A percentile compares a stretch with the other conserved stretches of the same genome.
phyloP scores from a whole-genome alignment of 257 asterid species.

The Fraxinus anomala region DNA sequence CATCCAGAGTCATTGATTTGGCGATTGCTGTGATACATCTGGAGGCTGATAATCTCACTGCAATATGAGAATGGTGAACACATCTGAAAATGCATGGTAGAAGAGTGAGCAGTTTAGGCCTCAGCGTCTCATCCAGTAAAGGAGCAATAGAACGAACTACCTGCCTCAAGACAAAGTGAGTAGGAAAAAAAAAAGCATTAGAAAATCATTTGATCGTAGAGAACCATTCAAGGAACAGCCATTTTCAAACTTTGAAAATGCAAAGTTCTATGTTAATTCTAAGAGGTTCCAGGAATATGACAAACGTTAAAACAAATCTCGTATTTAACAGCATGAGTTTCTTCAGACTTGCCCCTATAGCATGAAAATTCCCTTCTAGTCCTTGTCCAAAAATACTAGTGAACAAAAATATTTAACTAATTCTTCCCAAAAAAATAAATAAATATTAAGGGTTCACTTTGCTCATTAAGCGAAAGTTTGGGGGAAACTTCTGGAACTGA shows the following conservation, averaged over 20 bases:
- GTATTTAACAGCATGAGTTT: not conserved
- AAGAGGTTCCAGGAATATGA: not conserved
- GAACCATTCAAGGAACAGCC: not conserved
- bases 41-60: conserved; percentile 86
- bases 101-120: conserved; percentile 74
- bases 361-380: not conserved
- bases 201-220: not conserved
- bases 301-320: not conserved
- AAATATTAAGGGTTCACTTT: not conserved
- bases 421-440: not conserved
- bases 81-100: conserved; percentile 91
- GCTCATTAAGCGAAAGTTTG: not conserved
- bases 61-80: conserved; percentile 86
- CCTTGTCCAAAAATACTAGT: not conserved
- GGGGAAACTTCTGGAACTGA: not conserved
- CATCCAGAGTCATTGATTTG: conserved; percentile 84
- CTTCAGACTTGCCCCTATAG: not conserved
- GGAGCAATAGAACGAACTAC: conserved; percentile 93
- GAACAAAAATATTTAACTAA: not conserved
- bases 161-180: conserved; percentile 41
- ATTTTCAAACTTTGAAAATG: not conserved
- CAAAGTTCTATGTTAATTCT: not conserved
- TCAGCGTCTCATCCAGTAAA: conserved; percentile 60
- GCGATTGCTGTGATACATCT: conserved; percentile 94
- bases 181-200: not conserved